Evolutionary conservation across 352 stramenopile genomes (phyloP).

Genomic region (Phytophthora meadii): DNA sequence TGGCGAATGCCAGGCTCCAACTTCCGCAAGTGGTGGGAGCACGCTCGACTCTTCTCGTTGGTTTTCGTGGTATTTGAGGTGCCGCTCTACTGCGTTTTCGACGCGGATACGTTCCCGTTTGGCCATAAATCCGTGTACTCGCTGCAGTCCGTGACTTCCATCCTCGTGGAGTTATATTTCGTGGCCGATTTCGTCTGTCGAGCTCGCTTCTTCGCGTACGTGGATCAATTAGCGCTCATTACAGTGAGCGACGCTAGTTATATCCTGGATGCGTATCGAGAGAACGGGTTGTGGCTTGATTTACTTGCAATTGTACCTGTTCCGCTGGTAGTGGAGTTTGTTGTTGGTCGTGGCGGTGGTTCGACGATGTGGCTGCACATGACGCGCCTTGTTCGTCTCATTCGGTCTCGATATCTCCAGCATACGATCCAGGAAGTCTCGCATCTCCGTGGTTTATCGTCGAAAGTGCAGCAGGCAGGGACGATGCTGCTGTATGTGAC

Average conservation of each 20-base stretch:
- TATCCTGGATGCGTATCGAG: slow-evolving; percentile 73
- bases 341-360: slow-evolving; percentile 20
- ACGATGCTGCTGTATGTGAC: slow-evolving; percentile 75
- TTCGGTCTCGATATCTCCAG: slow-evolving; percentile 60
- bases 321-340: slow-evolving; percentile 60
- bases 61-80: slow-evolving; percentile 73
- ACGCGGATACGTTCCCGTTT: slow-evolving; percentile 65
- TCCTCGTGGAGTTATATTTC: slow-evolving; percentile 69
- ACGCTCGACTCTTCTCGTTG: slow-evolving; percentile 52
- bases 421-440: slow-evolving; percentile 63
- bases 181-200: slow-evolving; percentile 59
- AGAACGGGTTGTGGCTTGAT: slow-evolving; percentile 60
- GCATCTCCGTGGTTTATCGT: slow-evolving; percentile 62
- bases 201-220: slow-evolving; percentile 66
- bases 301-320: slow-evolving; percentile 66
- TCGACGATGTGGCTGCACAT: slow-evolving; percentile 50
- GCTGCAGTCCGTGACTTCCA: slow-evolving; percentile 54
- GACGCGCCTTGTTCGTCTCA: slow-evolving; percentile 55
- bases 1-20: slow-evolving; percentile 61
- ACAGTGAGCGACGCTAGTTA: slow-evolving; percentile 67
- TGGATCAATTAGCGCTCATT: slow-evolving; percentile 70
- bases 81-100: slow-evolving; percentile 74
- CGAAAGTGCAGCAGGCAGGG: slow-evolving; percentile 59
- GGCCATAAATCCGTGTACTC: slow-evolving; percentile 41
- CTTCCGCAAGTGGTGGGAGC: slow-evolving; percentile 71